Conservation (phyloP, 2,329 filamentous ascomycete genomes). For the Microascus cirrosus region DNA sequence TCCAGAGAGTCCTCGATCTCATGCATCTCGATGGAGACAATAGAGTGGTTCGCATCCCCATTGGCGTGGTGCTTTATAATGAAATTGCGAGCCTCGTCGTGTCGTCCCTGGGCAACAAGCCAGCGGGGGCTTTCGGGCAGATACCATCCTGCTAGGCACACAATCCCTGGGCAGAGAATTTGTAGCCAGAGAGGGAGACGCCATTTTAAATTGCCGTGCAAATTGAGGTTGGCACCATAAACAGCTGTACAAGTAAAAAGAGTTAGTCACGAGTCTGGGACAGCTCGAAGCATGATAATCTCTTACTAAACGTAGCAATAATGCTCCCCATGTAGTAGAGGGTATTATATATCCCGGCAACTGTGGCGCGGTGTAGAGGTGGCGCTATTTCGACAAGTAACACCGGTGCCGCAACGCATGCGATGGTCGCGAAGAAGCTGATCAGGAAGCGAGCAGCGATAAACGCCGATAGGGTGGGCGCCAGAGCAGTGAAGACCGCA, state of each 20-base stretch:
- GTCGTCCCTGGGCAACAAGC: constrained; percentile 29
- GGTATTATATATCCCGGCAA: constrained; percentile 42
- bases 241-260: constrained; percentile 30
- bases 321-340: constrained; percentile 41
- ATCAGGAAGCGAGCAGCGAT: constrained; percentile 38
- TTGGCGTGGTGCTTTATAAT: constrained; percentile 40
- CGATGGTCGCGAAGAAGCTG: constrained; percentile 39
- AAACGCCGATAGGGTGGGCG: constrained; percentile 40
- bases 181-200: constrained; percentile 39
- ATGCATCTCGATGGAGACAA: constrained; percentile 32
- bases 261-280: neutral
- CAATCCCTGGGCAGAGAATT: constrained; percentile 35
- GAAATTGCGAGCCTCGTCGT: constrained; percentile 26
- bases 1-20: constrained; percentile 36
- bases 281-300: neutral
- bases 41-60: constrained; percentile 28
- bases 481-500: constrained; percentile 40
- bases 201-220: constrained; percentile 26
- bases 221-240: constrained; percentile 14
- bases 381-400: constrained; percentile 43
- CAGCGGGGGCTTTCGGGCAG: constrained; percentile 36
- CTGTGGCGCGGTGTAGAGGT: constrained; percentile 35
- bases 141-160: constrained; percentile 28
- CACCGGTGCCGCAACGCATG: constrained; percentile 33
- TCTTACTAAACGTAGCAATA: constrained; percentile 32